phyloP scores from a whole-genome alignment of 2,329 filamentous ascomycete species.

The Daldinia eschscholtzii region DNA sequence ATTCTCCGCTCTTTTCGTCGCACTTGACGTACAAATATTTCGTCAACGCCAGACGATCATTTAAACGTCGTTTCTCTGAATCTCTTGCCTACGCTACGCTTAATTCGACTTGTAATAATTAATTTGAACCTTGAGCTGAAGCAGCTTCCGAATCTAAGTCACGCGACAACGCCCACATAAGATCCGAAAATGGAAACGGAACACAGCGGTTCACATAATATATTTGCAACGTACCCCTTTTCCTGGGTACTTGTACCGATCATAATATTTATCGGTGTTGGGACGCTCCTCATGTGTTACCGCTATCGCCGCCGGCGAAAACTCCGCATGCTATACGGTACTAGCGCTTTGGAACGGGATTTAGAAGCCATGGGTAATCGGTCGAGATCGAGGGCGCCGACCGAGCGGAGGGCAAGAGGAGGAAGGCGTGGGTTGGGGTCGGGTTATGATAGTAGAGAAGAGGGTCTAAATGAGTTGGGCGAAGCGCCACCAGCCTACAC shows the following conservation, averaged over 20 bases:
- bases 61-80: slow-evolving; percentile 2
- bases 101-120: slow-evolving; percentile 9
- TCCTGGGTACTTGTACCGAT: slow-evolving; percentile 50
- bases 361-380: slow-evolving; percentile 42
- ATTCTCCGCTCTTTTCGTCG: slow-evolving; percentile 36
- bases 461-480: slow-evolving; percentile 53
- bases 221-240: slow-evolving; percentile 40
- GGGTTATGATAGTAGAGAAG: slow-evolving; percentile 47
- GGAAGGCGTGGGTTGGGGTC: slow-evolving; percentile 28
- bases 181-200: slow-evolving; percentile 31
- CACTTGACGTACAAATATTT: slow-evolving; percentile 25
- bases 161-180: slow-evolving; percentile 15
- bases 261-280: slow-evolving; percentile 45
- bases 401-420: slow-evolving; percentile 29
- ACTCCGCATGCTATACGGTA: slow-evolving; percentile 38
- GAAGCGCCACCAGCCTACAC: slow-evolving; percentile 53
- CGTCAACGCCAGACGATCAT: slow-evolving; percentile 15
- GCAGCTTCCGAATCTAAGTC: slow-evolving; percentile 4
- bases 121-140: slow-evolving; percentile 13
- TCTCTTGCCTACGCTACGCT: slow-evolving; percentile 9
- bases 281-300: slow-evolving; percentile 46
- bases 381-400: slow-evolving; percentile 26
- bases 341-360: slow-evolving; percentile 44
- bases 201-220: slow-evolving; percentile 32
- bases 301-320: slow-evolving; percentile 46